Evolutionary conservation across 257 asterid species (phyloP).

Genomic region (Jaltomata sinuosa): DNA sequence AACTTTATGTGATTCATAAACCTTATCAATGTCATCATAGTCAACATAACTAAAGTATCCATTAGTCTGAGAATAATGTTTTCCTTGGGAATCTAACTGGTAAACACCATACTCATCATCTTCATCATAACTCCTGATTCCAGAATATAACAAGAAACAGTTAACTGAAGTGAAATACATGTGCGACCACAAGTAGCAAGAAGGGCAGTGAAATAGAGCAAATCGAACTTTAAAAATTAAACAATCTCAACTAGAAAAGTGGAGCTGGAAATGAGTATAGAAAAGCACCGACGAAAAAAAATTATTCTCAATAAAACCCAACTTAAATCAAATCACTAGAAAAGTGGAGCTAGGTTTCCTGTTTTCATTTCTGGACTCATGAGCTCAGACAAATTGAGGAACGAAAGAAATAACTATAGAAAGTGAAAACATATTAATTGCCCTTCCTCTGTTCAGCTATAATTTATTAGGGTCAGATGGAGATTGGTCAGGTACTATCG

Average conservation of each 20-base stretch:
- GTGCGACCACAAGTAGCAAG: background rate
- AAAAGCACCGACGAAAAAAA: background rate
- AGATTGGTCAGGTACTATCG: background rate
- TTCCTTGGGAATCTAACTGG: conserved; percentile 29
- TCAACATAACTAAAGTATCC: conserved; percentile 47
- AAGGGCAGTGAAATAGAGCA: background rate
- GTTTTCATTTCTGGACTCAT: background rate
- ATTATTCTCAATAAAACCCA: background rate
- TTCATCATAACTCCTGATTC: conserved; percentile 70
- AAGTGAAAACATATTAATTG: background rate
- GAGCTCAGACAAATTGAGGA: background rate
- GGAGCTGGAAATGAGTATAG: background rate
- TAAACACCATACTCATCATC: conserved; percentile 61
- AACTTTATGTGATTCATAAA: conserved; percentile 42
- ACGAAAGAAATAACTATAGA: background rate
- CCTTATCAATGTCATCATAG: conserved; percentile 41
- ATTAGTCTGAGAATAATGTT: conserved; percentile 41
- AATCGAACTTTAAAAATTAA: background rate
- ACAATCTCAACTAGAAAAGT: background rate
- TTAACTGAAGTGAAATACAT: background rate
- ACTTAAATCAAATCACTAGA: background rate
- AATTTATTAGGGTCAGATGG: background rate
- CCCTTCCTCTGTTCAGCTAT: background rate
- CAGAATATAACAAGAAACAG: conserved; percentile 1
- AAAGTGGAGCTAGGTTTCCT: background rate